Conservation (phyloP, 2,329 filamentous ascomycete genomes). For the Aureobasidium melanogenum region DNA sequence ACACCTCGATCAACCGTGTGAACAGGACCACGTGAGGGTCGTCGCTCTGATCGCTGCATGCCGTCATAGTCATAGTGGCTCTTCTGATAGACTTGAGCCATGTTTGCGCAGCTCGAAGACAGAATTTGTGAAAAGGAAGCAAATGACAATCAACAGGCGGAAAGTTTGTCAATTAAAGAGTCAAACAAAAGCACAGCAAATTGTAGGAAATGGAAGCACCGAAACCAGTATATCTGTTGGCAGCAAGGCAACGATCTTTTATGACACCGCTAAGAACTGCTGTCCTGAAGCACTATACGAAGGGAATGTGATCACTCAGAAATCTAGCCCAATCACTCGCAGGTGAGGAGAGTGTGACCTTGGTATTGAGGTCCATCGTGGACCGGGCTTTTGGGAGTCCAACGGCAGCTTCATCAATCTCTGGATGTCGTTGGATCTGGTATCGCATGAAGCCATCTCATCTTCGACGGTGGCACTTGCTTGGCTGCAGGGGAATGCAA, state of each 20-base stretch:
- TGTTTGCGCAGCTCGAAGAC: neutral
- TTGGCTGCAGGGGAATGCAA: conserved; percentile 4
- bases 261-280: neutral
- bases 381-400: conserved; percentile 4
- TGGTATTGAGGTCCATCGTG: neutral
- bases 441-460: conserved; percentile 5
- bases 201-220: neutral
- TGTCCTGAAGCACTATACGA: neutral
- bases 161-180: neutral
- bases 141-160: neutral
- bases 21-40: neutral
- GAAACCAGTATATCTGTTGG: neutral
- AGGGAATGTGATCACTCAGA: conserved; percentile 5
- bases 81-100: conserved; percentile 1
- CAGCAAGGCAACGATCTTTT: neutral
- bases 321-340: conserved; percentile 1
- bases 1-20: neutral
- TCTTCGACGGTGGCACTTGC: neutral
- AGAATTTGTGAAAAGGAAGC: neutral
- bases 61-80: conserved; percentile 7
- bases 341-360: neutral
- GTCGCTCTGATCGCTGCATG: conserved; percentile 3
- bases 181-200: neutral
- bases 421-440: conserved; percentile 6
- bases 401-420: neutral